These are phyloP conservation scores for Paecilomyces sp. DNA, from an alignment of 2,329 filamentous ascomycete genomes.

Conservation along the genomic window DNA sequence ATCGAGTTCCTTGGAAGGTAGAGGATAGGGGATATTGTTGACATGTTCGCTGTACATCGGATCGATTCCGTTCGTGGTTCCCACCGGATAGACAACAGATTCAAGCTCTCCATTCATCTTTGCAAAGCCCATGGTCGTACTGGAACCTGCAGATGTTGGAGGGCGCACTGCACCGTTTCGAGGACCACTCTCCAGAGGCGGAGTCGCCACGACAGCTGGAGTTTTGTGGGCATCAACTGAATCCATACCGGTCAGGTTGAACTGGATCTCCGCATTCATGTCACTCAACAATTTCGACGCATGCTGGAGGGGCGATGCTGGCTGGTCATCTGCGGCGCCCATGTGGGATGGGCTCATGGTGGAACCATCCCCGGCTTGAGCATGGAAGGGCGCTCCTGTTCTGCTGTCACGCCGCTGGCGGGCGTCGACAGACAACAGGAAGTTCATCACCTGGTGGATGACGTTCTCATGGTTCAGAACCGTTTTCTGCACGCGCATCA, in stretches of 20 bases:
- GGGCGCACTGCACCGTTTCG: constrained; percentile 37
- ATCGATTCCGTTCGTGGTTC: constrained; percentile 84
- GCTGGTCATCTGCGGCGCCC: constrained; percentile 50
- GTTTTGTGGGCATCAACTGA: constrained; percentile 53
- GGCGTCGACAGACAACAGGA: constrained; percentile 57
- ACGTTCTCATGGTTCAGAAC: constrained; percentile 65
- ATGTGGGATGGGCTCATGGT: constrained; percentile 41
- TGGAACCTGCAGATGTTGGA: constrained; percentile 41
- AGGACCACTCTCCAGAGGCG: constrained; percentile 46
- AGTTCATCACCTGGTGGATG: constrained; percentile 65
- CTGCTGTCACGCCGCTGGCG: constrained; percentile 58
- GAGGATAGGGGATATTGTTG: constrained; percentile 82
- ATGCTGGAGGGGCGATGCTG: constrained; percentile 61
- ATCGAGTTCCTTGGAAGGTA: constrained; percentile 59
- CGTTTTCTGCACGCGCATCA: constrained; percentile 60
- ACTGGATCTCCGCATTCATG: constrained; percentile 57
- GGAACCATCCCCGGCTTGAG: constrained; percentile 31
- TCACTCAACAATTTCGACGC: constrained; percentile 60
- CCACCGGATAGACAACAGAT: constrained; percentile 80
- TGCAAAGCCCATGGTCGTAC: constrained; percentile 43
- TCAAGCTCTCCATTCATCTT: constrained; percentile 54
- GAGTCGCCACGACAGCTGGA: constrained; percentile 50
- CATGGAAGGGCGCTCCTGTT: constrained; percentile 30
- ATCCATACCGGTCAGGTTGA: constrained; percentile 58
- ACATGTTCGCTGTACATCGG: constrained; percentile 93